Percentiles rank a stretch among this genome's conserved stretches.
phyloP scores from a whole-genome alignment of 2,329 filamentous ascomycete genomes.

The Paraphaeosphaeria minitans region DNA sequence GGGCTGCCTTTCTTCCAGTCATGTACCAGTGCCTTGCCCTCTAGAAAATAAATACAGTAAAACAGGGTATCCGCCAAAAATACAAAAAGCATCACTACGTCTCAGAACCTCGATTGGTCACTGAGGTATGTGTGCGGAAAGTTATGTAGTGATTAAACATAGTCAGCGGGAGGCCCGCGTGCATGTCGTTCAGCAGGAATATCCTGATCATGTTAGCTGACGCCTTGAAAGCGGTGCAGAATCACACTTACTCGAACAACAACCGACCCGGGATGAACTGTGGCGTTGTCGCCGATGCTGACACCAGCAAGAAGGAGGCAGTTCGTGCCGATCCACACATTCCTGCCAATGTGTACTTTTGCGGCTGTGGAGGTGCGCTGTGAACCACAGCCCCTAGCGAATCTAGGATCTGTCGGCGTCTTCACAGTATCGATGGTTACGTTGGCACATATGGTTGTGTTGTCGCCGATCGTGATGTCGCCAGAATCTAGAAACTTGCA shows the following conservation, averaged over 20 bases:
- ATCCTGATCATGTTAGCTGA: slow-evolving; percentile 44
- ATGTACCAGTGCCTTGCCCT: background rate
- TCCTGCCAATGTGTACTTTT: slow-evolving; percentile 75
- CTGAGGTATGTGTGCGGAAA: background rate
- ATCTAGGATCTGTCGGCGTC: slow-evolving; percentile 72
- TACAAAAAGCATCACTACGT: slow-evolving; percentile 3
- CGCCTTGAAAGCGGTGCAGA: background rate
- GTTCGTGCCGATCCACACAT: slow-evolving; percentile 68
- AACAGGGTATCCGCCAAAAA: slow-evolving; percentile 33
- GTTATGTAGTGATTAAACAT: slow-evolving; percentile 7
- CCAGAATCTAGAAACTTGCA: slow-evolving; percentile 89
- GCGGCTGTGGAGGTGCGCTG: slow-evolving; percentile 70
- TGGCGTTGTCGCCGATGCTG: slow-evolving; percentile 59
- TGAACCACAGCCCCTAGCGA: slow-evolving; percentile 70
- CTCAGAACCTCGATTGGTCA: slow-evolving; percentile 3
- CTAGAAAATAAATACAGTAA: slow-evolving; percentile 10
- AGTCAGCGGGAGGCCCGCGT: slow-evolving; percentile 53
- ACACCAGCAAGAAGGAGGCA: slow-evolving; percentile 65
- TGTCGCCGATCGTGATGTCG: slow-evolving; percentile 78
- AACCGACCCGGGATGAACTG: slow-evolving; percentile 60
- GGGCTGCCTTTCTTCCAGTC: slow-evolving; percentile 1
- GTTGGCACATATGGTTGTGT: slow-evolving; percentile 73
- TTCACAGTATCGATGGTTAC: slow-evolving; percentile 84
- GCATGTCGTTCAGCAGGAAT: slow-evolving; percentile 54
- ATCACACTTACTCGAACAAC: slow-evolving; percentile 57